Conservation (phyloP, 2,329 filamentous ascomycete genomes). For the Zymoseptoria pseudotritici region DNA sequence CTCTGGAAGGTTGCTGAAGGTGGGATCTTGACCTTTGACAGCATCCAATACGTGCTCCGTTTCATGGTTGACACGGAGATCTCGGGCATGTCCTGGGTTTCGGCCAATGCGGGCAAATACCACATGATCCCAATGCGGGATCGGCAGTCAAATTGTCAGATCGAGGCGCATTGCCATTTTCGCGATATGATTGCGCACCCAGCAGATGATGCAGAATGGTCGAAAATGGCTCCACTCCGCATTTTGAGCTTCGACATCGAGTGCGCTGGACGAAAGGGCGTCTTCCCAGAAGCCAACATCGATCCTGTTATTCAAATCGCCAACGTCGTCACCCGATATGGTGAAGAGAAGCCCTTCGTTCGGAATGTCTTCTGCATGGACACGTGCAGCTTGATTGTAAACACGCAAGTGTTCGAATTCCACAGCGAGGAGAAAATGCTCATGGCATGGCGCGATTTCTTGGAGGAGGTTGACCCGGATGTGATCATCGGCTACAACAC, state of each 20-base stretch:
- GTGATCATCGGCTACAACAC: conserved; percentile 99
- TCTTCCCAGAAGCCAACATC: conserved; percentile 86
- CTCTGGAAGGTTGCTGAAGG: conserved; percentile 68
- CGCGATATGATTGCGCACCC: conserved; percentile 77
- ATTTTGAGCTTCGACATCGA: conserved; percentile 98
- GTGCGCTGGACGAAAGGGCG: conserved; percentile 92
- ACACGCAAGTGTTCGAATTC: conserved; percentile 84
- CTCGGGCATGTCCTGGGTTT: conserved; percentile 95
- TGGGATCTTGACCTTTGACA: conserved; percentile 87
- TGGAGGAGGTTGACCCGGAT: conserved; percentile 86
- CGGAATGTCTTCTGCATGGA: conserved; percentile 95
- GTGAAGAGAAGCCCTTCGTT: conserved; percentile 91
- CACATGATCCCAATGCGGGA: conserved; percentile 57
- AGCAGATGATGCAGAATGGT: conserved; percentile 87
- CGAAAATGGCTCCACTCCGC: conserved; percentile 91
- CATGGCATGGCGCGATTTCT: conserved; percentile 82
- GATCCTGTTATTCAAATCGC: conserved; percentile 98
- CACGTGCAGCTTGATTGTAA: conserved; percentile 85
- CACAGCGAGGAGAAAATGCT: conserved; percentile 80
- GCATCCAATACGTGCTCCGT: conserved; percentile 84
- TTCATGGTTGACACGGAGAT: conserved; percentile 99
- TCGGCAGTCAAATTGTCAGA: conserved; percentile 88
- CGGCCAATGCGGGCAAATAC: conserved; percentile 69
- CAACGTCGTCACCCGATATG: conserved; percentile 88
- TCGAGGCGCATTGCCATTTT: conserved; percentile 82